phyloP scores from a whole-genome alignment of 768 basidiomycete species.

The Cystobasidium onofrii region DNA sequence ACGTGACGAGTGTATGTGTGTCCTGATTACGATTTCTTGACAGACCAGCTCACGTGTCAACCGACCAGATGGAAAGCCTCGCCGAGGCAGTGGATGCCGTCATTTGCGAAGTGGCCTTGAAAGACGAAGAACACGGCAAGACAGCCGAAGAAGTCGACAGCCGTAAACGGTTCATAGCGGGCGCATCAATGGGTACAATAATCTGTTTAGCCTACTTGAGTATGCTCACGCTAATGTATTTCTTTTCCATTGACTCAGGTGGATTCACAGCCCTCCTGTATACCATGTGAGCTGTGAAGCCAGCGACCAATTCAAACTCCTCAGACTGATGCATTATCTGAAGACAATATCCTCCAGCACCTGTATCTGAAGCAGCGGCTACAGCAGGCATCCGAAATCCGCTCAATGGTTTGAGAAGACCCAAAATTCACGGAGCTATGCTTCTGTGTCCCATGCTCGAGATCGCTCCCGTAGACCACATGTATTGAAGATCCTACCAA shows the following conservation, averaged over 20 bases:
- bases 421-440: conserved; percentile 10
- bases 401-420: conserved; percentile 10
- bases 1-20: conserved; percentile 29
- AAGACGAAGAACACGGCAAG: conserved; percentile 26
- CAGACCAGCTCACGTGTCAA: too few relatives aligned
- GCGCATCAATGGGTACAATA: conserved; percentile 30
- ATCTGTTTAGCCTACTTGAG: background rate
- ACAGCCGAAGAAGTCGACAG: conserved; percentile 25
- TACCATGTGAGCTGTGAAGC: background rate
- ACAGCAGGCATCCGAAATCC: background rate
- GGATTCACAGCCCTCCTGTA: conserved; percentile 33
- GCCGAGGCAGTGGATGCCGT: conserved; percentile 39
- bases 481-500: too few relatives aligned
- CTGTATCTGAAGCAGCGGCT: conserved; percentile 4
- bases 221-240: background rate
- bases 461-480: conserved; percentile 34
- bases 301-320: too few relatives aligned
- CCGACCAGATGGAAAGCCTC: background rate
- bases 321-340: background rate
- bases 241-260: background rate
- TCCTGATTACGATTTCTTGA: background rate
- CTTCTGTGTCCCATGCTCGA: conserved; percentile 41
- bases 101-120: conserved; percentile 32
- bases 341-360: conserved; percentile 35
- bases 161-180: conserved; percentile 39